Percentiles rank a stretch among this genome's conserved stretches.
phyloP scores from a whole-genome alignment of 2,329 filamentous ascomycete genomes.

The Onygenales sp. region DNA sequence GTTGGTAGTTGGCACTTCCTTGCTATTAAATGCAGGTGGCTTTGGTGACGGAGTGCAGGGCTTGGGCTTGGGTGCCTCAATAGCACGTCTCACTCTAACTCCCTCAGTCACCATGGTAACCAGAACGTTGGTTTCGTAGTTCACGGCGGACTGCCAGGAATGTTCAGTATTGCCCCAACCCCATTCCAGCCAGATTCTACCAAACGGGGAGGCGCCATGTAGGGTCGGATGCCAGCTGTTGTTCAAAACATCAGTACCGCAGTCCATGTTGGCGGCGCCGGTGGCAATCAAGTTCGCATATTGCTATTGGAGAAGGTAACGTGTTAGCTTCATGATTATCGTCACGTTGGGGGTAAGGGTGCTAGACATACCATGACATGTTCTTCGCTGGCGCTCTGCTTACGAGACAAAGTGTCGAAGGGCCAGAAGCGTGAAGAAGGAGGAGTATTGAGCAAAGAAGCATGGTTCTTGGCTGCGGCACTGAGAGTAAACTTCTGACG shows the following conservation, averaged over 20 bases:
- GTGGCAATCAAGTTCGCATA: slow-evolving; percentile 11
- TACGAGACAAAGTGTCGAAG: slow-evolving; percentile 27
- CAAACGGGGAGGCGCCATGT: slow-evolving; percentile 11
- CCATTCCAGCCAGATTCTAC: slow-evolving; percentile 12
- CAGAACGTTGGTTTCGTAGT: slow-evolving; percentile 9
- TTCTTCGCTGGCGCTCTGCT: slow-evolving; percentile 14
- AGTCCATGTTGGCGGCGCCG: slow-evolving; percentile 4
- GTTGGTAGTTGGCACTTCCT: neutral
- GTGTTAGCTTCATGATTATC: neutral
- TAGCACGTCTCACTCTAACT: slow-evolving; percentile 3
- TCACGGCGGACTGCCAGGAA: slow-evolving; percentile 10
- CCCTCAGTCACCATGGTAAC: slow-evolving; percentile 8
- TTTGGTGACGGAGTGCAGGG: neutral
- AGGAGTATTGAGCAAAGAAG: slow-evolving; percentile 15
- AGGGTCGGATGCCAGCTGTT: slow-evolving; percentile 9
- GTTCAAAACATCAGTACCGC: slow-evolving; percentile 3
- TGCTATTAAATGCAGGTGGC: neutral
- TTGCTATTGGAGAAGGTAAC: slow-evolving; percentile 5
- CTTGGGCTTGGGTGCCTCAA: neutral
- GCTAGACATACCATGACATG: slow-evolving; percentile 19
- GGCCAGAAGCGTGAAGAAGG: slow-evolving; percentile 27
- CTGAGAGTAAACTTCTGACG: slow-evolving; percentile 31
- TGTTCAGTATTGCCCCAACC: slow-evolving; percentile 5
- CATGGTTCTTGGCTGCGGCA: slow-evolving; percentile 17
- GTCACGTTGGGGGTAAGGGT: neutral